Percentiles rank a stretch among this genome's conserved stretches.
These are phyloP conservation scores for Nepenthes mirabilis DNA, from an alignment of 148 eudicot genomes.

Conservation along the genomic window DNA sequence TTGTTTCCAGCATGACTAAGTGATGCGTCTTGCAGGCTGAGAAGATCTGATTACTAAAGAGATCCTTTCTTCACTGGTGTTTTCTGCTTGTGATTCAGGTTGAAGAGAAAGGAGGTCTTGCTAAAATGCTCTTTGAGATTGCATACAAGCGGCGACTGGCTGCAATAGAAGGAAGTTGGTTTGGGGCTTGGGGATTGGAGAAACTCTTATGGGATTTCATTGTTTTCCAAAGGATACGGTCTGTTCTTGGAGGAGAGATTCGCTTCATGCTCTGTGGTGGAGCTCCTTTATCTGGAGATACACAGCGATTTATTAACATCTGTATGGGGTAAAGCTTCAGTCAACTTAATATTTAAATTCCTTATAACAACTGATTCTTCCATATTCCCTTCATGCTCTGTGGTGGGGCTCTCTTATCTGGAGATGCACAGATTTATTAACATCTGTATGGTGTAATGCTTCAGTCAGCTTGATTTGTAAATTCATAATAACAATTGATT, in stretches of 20 bases:
- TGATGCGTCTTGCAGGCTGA: background rate
- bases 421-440: conserved; percentile 88
- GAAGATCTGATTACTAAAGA: conserved; percentile 1
- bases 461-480: conserved; percentile 1
- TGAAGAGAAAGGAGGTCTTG: conserved; percentile 66
- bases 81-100: conserved; percentile 29
- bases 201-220: conserved; percentile 59
- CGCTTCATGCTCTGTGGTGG: conserved; percentile 98
- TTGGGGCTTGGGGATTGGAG: conserved; percentile 93
- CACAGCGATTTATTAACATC: conserved; percentile 84
- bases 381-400: conserved; percentile 79
- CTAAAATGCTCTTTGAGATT: conserved; percentile 53
- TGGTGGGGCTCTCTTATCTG: conserved; percentile 96
- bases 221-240: conserved; percentile 53
- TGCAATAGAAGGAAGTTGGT: conserved; percentile 88
- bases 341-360: background rate
- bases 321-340: conserved; percentile 76
- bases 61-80: background rate
- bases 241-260: conserved; percentile 80
- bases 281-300: conserved; percentile 87
- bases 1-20: conserved; percentile 1
- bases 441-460: conserved; percentile 84
- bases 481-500: background rate
- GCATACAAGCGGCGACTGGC: conserved; percentile 68
- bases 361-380: background rate